phyloP scores from a whole-genome alignment of 495 filamentous ascomycete genomes.

The Pyrenula aspistea region DNA sequence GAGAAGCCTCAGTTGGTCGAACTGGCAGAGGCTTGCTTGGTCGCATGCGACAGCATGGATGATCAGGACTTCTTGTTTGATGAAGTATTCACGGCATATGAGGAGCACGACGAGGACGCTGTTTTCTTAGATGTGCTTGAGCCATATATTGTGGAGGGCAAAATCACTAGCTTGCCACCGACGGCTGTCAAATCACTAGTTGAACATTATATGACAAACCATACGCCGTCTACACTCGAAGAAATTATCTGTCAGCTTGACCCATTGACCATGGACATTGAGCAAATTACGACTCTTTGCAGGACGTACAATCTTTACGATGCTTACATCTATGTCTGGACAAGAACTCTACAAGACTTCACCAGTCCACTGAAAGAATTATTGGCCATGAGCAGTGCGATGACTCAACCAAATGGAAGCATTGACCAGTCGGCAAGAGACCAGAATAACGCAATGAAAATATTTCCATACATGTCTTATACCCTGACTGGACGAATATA shows the following conservation, averaged over 20 bases:
- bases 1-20: constrained; percentile 51
- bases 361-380: constrained; percentile 84
- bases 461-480: constrained; percentile 92
- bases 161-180: constrained; percentile 66
- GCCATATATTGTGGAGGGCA: constrained; percentile 67
- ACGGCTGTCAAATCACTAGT: constrained; percentile 78
- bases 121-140: constrained; percentile 83
- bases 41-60: constrained; percentile 63
- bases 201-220: constrained; percentile 59
- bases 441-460: constrained; percentile 63
- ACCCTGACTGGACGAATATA: constrained; percentile 84
- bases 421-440: constrained; percentile 20
- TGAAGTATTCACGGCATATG: constrained; percentile 79
- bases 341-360: constrained; percentile 75
- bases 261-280: constrained; percentile 82
- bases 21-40: constrained; percentile 72
- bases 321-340: constrained; percentile 96
- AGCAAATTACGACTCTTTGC: constrained; percentile 83
- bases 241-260: constrained; percentile 91
- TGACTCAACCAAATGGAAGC: constrained; percentile 22
- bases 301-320: constrained; percentile 86
- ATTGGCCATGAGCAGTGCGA: constrained; percentile 24
- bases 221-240: constrained; percentile 66
- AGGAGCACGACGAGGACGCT: constrained; percentile 57
- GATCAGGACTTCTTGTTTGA: constrained; percentile 80